A percentile compares a stretch with the other conserved stretches of the same genome.
Conservation (phyloP, 2,329 filamentous ascomycete genomes). For the Penicillium brevicompactum region DNA sequence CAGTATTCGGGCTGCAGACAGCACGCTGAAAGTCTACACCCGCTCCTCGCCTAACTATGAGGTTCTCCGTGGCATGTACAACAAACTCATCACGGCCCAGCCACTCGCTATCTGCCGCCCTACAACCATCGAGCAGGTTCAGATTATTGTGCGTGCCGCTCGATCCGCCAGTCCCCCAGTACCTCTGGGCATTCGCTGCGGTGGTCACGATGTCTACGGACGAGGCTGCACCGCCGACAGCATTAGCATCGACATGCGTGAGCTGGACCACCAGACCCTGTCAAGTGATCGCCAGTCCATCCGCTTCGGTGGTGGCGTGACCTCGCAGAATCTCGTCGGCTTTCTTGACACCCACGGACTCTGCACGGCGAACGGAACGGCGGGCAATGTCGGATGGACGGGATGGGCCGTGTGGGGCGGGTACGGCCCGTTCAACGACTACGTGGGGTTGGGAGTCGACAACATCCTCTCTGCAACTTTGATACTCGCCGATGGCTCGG, state of each 20-base stretch:
- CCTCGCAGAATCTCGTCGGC: not conserved
- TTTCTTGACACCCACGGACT: not conserved
- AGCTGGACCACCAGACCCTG: conserved; percentile 1
- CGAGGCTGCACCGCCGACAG: conserved; percentile 7
- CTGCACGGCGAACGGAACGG: conserved; percentile 6
- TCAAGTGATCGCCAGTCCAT: not conserved
- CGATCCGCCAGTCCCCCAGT: not conserved
- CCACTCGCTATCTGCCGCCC: not conserved
- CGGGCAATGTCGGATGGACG: conserved; percentile 2
- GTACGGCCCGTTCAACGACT: conserved; percentile 7
- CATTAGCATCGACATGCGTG: conserved; percentile 6
- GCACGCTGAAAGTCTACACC: not conserved
- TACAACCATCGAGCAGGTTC: not conserved
- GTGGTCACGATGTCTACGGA: conserved; percentile 23
- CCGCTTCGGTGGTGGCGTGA: not conserved
- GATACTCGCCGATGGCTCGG: conserved; percentile 48
- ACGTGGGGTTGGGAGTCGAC: conserved; percentile 4
- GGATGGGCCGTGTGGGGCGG: conserved; percentile 10
- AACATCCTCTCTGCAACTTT: conserved; percentile 5
- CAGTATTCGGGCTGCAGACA: not conserved
- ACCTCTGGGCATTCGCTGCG: conserved; percentile 16
- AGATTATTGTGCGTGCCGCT: not conserved
- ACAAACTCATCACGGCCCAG: not conserved
- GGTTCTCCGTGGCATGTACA: not conserved
- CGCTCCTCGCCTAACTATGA: not conserved